Percentiles rank a stretch among this genome's conserved stretches.
These are phyloP conservation scores for Phytomonas sp. DNA, from an alignment of 208 protist species.

Conservation along the genomic window DNA sequence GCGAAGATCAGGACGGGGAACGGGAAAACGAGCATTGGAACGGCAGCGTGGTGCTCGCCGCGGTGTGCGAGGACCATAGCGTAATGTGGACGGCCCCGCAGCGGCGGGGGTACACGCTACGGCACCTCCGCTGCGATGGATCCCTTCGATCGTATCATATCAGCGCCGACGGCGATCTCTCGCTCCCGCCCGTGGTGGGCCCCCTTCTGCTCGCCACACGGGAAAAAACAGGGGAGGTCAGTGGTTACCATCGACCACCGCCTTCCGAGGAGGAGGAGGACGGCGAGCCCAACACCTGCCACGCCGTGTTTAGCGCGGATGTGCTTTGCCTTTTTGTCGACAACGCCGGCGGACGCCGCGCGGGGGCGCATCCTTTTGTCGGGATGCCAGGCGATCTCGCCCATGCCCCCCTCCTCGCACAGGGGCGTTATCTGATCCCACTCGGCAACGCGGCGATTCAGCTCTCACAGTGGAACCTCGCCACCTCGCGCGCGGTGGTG, in stretches of 20 bases:
- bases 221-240: too few species aligned
- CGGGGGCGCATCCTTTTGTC: neutral
- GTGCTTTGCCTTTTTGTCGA: neutral
- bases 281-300: neutral
- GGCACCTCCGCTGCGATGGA: conserved; percentile 38
- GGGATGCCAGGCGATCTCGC: neutral
- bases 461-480: conserved; percentile 36
- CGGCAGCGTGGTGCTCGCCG: conserved; percentile 27
- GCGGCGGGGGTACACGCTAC: conserved; percentile 35
- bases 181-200: conserved; percentile 29
- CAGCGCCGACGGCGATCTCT: conserved; percentile 8
- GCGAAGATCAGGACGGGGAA: neutral
- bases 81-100: conserved; percentile 24
- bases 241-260: too few species aligned
- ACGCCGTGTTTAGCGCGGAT: neutral
- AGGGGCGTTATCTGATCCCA: conserved; percentile 19
- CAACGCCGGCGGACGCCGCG: neutral
- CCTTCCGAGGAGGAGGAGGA: conserved; percentile 1
- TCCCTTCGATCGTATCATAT: conserved; percentile 21
- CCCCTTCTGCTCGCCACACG: neutral
- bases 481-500: conserved; percentile 14
- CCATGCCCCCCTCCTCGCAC: conserved; percentile 2
- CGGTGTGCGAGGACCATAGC: conserved; percentile 69
- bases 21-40: neutral
- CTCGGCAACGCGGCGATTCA: conserved; percentile 29